Conservation (phyloP, 2,329 filamentous ascomycete genomes). For the Diplodia mutila region DNA sequence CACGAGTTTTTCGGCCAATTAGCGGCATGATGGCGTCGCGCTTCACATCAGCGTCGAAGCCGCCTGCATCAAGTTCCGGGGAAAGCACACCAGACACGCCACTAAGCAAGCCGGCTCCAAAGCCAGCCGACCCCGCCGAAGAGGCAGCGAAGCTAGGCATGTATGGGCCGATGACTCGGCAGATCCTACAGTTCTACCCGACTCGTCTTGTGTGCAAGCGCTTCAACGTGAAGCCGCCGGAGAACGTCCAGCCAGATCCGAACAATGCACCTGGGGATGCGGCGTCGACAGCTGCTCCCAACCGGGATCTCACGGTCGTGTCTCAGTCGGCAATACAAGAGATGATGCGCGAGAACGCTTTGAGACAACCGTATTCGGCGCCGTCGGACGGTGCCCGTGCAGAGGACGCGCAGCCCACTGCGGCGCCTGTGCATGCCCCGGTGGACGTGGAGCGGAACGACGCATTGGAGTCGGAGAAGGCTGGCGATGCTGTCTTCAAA, state of each 20-base stretch:
- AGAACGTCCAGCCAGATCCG: conserved; percentile 12
- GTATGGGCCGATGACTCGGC: conserved; percentile 87
- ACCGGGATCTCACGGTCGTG: conserved; percentile 51
- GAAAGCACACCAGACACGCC: conserved; percentile 31
- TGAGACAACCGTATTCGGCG: conserved; percentile 32
- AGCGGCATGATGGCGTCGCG: conserved; percentile 90
- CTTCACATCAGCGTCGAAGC: conserved; percentile 73
- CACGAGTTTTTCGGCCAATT: conserved; percentile 86
- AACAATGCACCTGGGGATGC: conserved; percentile 26
- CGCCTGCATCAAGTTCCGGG: conserved; percentile 40
- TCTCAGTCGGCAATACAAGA: conserved; percentile 57
- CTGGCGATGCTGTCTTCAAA: conserved; percentile 80
- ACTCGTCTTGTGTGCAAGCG: conserved; percentile 88
- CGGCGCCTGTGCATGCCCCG: conserved; percentile 31
- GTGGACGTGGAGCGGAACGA: conserved; percentile 78
- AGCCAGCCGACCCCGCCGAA: conserved; percentile 75
- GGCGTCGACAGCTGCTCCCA: conserved; percentile 3
- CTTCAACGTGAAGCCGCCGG: conserved; percentile 81
- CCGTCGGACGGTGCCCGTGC: conserved; percentile 7
- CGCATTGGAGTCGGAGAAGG: conserved; percentile 72
- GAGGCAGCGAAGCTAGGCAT: conserved; percentile 88
- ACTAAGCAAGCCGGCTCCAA: conserved; percentile 55
- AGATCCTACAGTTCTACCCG: conserved; percentile 73
- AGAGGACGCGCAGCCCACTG: conserved; percentile 28
- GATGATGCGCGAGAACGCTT: conserved; percentile 36